Evolutionary conservation across 2,329 filamentous ascomycete species (phyloP), one percentile per base, ranked within the genome.

Genomic region (Apiospora arundinis): DNA sequence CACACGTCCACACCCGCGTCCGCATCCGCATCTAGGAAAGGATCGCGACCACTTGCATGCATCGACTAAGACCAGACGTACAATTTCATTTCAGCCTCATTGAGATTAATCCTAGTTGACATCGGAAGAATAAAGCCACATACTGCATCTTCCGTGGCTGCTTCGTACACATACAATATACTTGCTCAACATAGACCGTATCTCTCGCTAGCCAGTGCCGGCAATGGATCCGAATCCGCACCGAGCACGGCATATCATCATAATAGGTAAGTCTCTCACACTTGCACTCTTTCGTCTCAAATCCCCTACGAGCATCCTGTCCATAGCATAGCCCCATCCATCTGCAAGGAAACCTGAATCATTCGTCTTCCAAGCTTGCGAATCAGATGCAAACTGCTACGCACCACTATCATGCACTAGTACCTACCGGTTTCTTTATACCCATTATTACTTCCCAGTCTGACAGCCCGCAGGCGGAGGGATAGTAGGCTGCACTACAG

Each of bases 401-500:
- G 23, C 18, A 67, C 40, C 42, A 66, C 42, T 70, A 70, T 72
- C 68, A 73, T 69, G 40, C 42, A 67, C 40, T 44, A 67, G 42
- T 40, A 16, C 65, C 56, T 16, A 46, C 60, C 49, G n/a, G 14
- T 2, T 68, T 42, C 12, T 23, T 68, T 28, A 63, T 18, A 69
- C 56, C 65, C 56, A 67, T 70, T 49, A n/a, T 42, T 42, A 66
- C 32, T 6, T 32, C 60, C 66, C 68, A 73, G 25, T 69, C 45
- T 60, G 42, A 48, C 66, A 71, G 68, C 69, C 67, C 37, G 23
- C 73, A 94, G 95, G 95, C 76, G 95, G 95, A 76, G 95, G 95
- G 76, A 95, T 98, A 74, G 97, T 98, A 77, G 96, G 96, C 78
- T 92, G 91, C 80, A 96, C 94, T 68, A 95, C 93, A 6, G 95